Evolutionary conservation across 2,329 filamentous ascomycete species (phyloP), one percentile per base, ranked within the genome.

Genomic region (Aspergillus cejpii): DNA sequence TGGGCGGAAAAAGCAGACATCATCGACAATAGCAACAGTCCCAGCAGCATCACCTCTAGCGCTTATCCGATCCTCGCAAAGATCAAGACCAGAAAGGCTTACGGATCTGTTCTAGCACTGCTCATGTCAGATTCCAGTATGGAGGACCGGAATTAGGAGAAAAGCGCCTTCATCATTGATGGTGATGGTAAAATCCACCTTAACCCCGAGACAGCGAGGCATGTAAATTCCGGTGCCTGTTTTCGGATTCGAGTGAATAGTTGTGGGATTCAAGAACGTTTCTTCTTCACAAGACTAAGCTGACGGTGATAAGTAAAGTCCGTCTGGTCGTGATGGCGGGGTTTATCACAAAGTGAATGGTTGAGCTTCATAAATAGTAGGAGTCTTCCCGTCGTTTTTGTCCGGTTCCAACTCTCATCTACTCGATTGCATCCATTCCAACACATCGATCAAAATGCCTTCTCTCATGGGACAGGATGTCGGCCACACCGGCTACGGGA

Each of bases 401-500:
- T 15, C n/a, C 23, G 14, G n/a, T 24, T 15, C 28, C 5, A 19
- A 37, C 31, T 11, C 14, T 40, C 26, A 33, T n/a, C 20, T 29
- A n/a, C 28, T 8, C 23, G 8, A 8, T 5, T 8, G 4, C 23
- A 24, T 24, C 23, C 4, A 4, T 24, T 24, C 23, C 23, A 24
- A 24, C 10, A 26, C 26, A 17, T 17, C 12, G 10, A 36, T 24
- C n/a, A 57, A 21, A 43, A 64, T 64, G 61, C 60, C 61, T 50
- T 49, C 53, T 36, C 56, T 64, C 21, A 47, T 60, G 20, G 61
- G 61, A 48, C 55, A 54, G 29, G 54, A 61, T 55, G 64, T 79
- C 39, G 74, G 75, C 43, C 57, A 64, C 24, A 73, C 74, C 37
- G 78, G 77, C 59, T 77, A 71, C 54, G 77, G 77, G 51, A 68